Evolutionary conservation across 176 grass and related monocot species (phyloP).

Genomic region (Ampelocalamus luodianensis): DNA sequence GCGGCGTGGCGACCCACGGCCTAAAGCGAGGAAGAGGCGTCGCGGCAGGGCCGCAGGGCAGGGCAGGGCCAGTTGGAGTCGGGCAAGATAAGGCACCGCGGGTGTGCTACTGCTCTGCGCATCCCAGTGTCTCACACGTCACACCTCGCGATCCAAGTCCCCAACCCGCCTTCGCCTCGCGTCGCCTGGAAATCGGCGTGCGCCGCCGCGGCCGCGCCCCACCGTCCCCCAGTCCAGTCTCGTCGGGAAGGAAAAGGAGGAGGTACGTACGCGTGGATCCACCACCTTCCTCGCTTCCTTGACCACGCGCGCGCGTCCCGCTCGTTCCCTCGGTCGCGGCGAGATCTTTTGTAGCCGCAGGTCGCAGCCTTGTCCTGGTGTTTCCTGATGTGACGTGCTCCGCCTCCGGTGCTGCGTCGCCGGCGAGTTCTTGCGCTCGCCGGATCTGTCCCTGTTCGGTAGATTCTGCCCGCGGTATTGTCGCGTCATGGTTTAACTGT

Average conservation of each 20-base stretch:
- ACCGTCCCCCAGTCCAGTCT: background rate
- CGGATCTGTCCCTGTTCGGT: conserved; percentile 36
- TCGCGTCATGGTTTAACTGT: too few species aligned
- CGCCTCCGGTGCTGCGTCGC: background rate
- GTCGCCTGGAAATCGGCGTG: conserved; percentile 7
- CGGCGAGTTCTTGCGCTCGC: background rate
- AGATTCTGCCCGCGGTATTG: background rate
- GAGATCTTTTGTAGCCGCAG: background rate
- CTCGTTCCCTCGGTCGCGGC: background rate
- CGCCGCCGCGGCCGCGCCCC: background rate
- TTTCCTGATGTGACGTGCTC: background rate
- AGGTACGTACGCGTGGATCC: conserved; percentile 40
- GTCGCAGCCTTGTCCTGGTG: conserved; percentile 16
- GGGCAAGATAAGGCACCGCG: too few species aligned
- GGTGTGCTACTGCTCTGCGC: background rate
- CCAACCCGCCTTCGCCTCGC: too few species aligned
- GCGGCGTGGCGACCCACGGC: conserved; percentile 34
- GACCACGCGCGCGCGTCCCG: background rate
- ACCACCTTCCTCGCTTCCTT: background rate
- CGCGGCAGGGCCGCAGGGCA: too few species aligned
- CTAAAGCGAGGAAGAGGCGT: conserved; percentile 10
- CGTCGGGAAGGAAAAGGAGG: background rate
- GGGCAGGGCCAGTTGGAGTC: conserved; percentile 19
- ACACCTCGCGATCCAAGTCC: conserved; percentile 13
- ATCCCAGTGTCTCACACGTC: background rate